Evolutionary conservation across 768 basidiomycete species (phyloP).

Genomic region (Boletus pseudopeckii): DNA sequence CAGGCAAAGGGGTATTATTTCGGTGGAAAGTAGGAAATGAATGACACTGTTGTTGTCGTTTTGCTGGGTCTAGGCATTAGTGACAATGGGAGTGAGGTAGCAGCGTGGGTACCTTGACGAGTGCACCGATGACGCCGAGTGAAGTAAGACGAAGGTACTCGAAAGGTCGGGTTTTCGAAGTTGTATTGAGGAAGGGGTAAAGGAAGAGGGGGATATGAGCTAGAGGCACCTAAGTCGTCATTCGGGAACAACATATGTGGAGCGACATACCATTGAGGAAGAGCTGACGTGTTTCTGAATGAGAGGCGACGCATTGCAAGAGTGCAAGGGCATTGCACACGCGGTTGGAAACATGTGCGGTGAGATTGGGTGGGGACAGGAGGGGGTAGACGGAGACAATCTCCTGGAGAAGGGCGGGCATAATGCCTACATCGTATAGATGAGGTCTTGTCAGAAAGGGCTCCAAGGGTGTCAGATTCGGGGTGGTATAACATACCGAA

Average conservation of each 20-base stretch:
- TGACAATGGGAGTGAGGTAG: not conserved
- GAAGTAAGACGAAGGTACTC: slow-evolving; percentile 99
- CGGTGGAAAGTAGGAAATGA: slow-evolving; percentile 97
- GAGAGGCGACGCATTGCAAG: slow-evolving; percentile 96
- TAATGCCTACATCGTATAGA: slow-evolving; percentile 62
- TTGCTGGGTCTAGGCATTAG: slow-evolving; percentile 58
- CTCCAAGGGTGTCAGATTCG: not conserved
- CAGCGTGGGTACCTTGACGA: slow-evolving; percentile 75
- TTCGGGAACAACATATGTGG: not conserved
- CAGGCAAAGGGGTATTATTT: slow-evolving; percentile 98
- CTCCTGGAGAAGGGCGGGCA: slow-evolving; percentile 96
- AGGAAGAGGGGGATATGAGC: slow-evolving; percentile 94
- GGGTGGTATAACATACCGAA: slow-evolving; percentile 59
- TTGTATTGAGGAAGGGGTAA: slow-evolving; percentile 98
- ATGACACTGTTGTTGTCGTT: slow-evolving; percentile 99
- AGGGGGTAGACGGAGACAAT: slow-evolving; percentile 98
- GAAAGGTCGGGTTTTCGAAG: slow-evolving; percentile 98
- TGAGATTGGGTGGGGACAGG: slow-evolving; percentile 91
- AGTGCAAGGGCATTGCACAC: slow-evolving; percentile 98
- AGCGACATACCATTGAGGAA: slow-evolving; percentile 78
- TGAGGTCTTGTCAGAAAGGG: not conserved
- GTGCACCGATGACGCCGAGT: slow-evolving; percentile 97
- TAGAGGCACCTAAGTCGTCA: slow-evolving; percentile 28
- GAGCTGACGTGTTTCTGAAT: slow-evolving; percentile 91
- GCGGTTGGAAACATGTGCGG: slow-evolving; percentile 95